phyloP scores from a whole-genome alignment of 176 grass and related monocot genomes.

The Zoysia japonica region DNA sequence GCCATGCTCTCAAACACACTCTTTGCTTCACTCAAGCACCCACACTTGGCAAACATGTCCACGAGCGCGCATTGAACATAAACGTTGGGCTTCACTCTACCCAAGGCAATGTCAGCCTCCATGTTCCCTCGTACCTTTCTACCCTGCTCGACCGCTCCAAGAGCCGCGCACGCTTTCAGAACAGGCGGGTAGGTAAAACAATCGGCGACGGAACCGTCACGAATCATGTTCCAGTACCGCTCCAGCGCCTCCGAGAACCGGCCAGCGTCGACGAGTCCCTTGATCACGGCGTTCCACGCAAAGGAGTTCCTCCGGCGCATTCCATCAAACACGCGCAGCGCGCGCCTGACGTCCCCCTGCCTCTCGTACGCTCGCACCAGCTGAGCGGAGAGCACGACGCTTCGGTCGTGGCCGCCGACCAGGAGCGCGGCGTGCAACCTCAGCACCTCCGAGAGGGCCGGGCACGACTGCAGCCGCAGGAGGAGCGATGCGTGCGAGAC shows the following conservation, averaged over 20 bases:
- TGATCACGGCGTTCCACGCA: conserved; percentile 60
- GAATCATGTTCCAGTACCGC: conserved; percentile 35
- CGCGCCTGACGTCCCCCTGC: conserved; percentile 8
- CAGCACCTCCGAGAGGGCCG: neutral
- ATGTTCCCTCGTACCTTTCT: conserved; percentile 24
- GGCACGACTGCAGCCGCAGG: conserved; percentile 40
- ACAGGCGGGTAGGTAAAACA: conserved; percentile 56
- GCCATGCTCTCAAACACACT: conserved; percentile 52
- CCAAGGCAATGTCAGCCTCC: neutral
- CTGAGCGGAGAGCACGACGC: conserved; percentile 43
- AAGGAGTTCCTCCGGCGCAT: conserved; percentile 55
- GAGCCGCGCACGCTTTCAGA: conserved; percentile 51
- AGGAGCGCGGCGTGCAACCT: conserved; percentile 42
- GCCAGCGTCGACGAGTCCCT: conserved; percentile 36
- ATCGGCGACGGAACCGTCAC: conserved; percentile 21
- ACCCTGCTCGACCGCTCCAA: conserved; percentile 47
- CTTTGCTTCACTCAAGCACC: conserved; percentile 53
- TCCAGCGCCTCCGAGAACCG: conserved; percentile 44
- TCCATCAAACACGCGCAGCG: conserved; percentile 46
- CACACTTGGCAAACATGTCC: conserved; percentile 65
- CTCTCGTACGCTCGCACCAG: conserved; percentile 45
- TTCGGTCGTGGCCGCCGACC: conserved; percentile 31
- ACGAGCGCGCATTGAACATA: conserved; percentile 61
- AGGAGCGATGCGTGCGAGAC: conserved; percentile 48
- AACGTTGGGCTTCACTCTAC: conserved; percentile 17